phyloP scores from a whole-genome alignment of 768 basidiomycete genomes.

The Favolaschia claudopus region DNA sequence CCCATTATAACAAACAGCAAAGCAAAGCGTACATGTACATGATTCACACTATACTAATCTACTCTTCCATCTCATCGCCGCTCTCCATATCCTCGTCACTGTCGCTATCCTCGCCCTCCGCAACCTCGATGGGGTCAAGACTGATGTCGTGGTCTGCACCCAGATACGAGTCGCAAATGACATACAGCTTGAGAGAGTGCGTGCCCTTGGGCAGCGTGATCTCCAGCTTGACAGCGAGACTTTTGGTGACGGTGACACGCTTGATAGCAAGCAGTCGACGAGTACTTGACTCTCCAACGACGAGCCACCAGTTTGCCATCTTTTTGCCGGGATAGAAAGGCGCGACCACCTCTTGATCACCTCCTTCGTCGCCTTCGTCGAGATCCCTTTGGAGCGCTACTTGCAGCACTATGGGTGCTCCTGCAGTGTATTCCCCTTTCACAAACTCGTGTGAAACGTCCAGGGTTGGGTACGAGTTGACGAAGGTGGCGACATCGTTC shows the following conservation, averaged over 20 bases:
- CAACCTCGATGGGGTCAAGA: conserved; percentile 84
- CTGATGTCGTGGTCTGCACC: conserved; percentile 94
- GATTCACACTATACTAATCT: conserved; percentile 24
- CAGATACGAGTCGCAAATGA: conserved; percentile 92
- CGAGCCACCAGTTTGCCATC: conserved; percentile 97
- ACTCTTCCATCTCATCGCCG: conserved; percentile 70
- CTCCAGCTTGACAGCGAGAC: conserved; percentile 85
- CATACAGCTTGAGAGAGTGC: conserved; percentile 84
- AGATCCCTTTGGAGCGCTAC: conserved; percentile 83
- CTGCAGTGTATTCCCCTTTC: conserved; percentile 86
- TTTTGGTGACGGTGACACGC: conserved; percentile 90
- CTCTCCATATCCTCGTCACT: conserved; percentile 81
- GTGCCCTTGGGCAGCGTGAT: conserved; percentile 87
- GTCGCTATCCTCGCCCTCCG: conserved; percentile 89
- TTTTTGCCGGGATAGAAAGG: conserved; percentile 93
- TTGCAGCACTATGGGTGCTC: conserved; percentile 81
- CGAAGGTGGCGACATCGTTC: conserved; percentile 94
- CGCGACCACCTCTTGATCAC: conserved; percentile 87
- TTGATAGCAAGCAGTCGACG: conserved; percentile 86
- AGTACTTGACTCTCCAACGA: conserved; percentile 85
- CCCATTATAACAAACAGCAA: conserved; percentile 16
- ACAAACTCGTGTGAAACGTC: conserved; percentile 90
- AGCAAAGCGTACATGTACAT: conserved; percentile 1
- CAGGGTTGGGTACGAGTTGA: conserved; percentile 97
- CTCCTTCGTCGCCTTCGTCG: conserved; percentile 77